phyloP scores from a whole-genome alignment of 2,329 filamentous ascomycete species.

The Pseudogymnoascus sp. region DNA sequence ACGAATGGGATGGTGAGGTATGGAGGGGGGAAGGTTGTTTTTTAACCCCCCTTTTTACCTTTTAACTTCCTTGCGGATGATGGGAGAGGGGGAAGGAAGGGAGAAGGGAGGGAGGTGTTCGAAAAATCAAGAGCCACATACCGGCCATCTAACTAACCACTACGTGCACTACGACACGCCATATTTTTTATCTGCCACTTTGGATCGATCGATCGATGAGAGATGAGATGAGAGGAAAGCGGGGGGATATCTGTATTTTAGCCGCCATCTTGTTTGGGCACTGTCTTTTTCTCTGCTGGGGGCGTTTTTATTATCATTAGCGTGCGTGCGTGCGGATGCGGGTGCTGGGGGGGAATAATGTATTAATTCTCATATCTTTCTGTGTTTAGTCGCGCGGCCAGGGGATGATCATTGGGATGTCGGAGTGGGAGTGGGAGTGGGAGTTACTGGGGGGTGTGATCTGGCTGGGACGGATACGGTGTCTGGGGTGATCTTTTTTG shows the following conservation, averaged over 20 bases:
- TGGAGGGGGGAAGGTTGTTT: background rate
- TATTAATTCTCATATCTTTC: background rate
- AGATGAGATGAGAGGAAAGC: background rate
- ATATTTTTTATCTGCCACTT: conserved; percentile 3
- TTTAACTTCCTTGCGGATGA: no score
- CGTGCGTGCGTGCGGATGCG: background rate
- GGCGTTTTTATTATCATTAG: conserved; percentile 6
- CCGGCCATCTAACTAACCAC: conserved; percentile 1
- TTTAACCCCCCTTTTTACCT: background rate
- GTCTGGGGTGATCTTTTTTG: background rate
- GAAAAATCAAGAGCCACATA: background rate
- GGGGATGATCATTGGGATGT: background rate
- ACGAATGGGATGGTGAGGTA: conserved; percentile 3
- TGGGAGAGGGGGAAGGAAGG: no score
- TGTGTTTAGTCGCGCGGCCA: background rate
- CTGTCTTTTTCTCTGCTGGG: background rate
- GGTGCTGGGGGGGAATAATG: background rate
- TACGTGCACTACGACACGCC: background rate
- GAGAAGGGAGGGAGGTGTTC: background rate
- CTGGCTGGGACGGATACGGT: conserved; percentile 1
- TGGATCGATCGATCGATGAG: background rate
- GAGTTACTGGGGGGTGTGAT: background rate
- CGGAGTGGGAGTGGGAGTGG: background rate
- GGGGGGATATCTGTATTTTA: background rate
- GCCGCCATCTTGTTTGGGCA: background rate